Conservation (phyloP, 495 filamentous ascomycete species). For the Thermochaetoides thermophila region DNA sequence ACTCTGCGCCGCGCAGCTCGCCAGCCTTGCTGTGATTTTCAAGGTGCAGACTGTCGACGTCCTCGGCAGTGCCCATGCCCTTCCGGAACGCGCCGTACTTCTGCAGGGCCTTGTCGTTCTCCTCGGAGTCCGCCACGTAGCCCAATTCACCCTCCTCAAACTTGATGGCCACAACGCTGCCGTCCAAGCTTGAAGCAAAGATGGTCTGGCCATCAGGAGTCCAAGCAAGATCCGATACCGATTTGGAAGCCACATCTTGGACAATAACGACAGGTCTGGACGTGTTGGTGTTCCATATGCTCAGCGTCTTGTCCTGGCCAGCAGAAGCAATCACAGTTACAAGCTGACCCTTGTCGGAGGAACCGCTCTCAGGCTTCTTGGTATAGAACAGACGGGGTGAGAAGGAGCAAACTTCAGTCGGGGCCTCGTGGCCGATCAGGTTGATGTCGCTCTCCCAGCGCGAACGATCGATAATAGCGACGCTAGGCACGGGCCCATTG, state of each 20-base stretch:
- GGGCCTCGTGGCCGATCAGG: conserved; percentile 90
- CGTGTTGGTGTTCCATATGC: conserved; percentile 92
- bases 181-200: conserved; percentile 76
- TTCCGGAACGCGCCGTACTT: conserved; percentile 82
- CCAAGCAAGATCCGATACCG: conserved; percentile 90
- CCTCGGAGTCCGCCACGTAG: conserved; percentile 48
- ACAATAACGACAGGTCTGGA: conserved; percentile 77
- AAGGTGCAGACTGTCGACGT: conserved; percentile 67
- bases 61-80: conserved; percentile 78
- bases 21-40: conserved; percentile 87
- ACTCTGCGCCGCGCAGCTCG: conserved; percentile 77
- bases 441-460: conserved; percentile 95
- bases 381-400: conserved; percentile 76
- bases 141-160: conserved; percentile 35
- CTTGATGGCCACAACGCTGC: conserved; percentile 58
- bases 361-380: conserved; percentile 40
- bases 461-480: conserved; percentile 85
- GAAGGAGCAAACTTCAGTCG: conserved; percentile 93
- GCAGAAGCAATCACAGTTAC: conserved; percentile 94
- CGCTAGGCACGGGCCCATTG: conserved; percentile 92
- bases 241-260: conserved; percentile 76
- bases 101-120: conserved; percentile 81
- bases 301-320: conserved; percentile 88
- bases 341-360: conserved; percentile 25
- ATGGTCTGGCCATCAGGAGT: conserved; percentile 78